Conservation (phyloP, 2,329 filamentous ascomycete species). For the Colletotrichum sp. region DNA sequence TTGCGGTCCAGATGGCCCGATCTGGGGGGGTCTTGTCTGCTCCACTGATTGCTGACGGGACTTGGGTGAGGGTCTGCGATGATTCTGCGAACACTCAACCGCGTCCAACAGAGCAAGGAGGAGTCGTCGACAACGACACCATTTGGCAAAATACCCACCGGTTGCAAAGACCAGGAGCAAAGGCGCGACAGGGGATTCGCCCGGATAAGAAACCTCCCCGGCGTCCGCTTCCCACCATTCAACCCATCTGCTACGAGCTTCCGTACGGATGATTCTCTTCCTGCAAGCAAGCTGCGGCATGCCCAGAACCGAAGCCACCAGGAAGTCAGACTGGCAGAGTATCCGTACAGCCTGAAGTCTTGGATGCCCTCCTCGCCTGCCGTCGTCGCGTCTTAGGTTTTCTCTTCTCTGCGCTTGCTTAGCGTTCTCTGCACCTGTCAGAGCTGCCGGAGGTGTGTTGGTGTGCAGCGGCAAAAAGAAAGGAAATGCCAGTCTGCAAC, state of each 20-base stretch:
- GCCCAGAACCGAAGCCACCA: background rate
- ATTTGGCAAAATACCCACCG: background rate
- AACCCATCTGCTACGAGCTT: background rate
- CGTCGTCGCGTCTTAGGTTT: background rate
- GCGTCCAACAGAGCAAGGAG: background rate
- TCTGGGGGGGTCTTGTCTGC: background rate
- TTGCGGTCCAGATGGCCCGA: slow-evolving; percentile 16
- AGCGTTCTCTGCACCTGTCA: slow-evolving; percentile 1
- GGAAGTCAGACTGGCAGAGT: background rate
- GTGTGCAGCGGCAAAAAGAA: background rate
- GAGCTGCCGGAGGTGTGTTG: background rate
- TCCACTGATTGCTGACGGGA: background rate
- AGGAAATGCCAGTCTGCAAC: background rate
- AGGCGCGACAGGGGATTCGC: background rate
- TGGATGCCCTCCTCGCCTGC: background rate
- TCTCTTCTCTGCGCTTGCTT: background rate
- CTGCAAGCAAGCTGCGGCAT: background rate
- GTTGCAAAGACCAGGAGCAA: background rate
- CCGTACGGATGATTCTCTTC: background rate
- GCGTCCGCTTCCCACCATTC: background rate
- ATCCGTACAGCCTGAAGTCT: background rate
- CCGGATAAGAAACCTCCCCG: background rate
- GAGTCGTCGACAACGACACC: background rate
- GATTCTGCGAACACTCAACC: background rate
- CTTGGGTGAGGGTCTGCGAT: background rate